A percentile compares a stretch with the other conserved stretches of the same genome.
These are phyloP conservation scores for Microbotryum saponariae DNA, from an alignment of 1,284 basidiomycete species.

Conservation along the genomic window DNA sequence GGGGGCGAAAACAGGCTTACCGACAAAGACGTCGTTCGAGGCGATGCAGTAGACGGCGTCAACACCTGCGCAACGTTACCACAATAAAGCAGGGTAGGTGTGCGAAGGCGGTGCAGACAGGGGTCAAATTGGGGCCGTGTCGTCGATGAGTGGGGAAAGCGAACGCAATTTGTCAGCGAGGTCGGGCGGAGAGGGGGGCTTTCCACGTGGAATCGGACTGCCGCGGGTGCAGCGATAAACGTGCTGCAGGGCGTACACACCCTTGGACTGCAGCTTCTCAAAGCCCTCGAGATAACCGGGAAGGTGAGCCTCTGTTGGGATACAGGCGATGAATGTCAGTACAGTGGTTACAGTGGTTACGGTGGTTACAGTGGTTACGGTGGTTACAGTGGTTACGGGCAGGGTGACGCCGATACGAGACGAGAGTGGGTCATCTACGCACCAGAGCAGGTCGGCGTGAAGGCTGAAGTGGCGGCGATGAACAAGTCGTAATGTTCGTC, in stretches of 20 bases:
- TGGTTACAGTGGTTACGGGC: slow-evolving; percentile 43
- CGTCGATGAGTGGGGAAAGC: too few relatives aligned
- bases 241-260: slow-evolving; percentile 48
- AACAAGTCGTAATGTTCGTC: background rate
- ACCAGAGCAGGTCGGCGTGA: slow-evolving; percentile 24
- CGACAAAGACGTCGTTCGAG: slow-evolving; percentile 68
- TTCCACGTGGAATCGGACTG: too few relatives aligned
- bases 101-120: too few relatives aligned
- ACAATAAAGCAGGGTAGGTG: slow-evolving; percentile 33
- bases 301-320: slow-evolving; percentile 49
- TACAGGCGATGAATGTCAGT: slow-evolving; percentile 56
- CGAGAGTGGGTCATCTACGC: slow-evolving; percentile 27
- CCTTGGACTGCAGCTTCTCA: slow-evolving; percentile 63
- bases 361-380: slow-evolving; percentile 3
- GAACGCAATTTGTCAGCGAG: too few relatives aligned
- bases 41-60: slow-evolving; percentile 47
- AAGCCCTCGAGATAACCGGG: slow-evolving; percentile 60
- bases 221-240: too few relatives aligned
- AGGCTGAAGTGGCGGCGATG: slow-evolving; percentile 40
- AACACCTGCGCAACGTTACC: slow-evolving; percentile 45
- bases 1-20: slow-evolving; percentile 33
- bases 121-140: too few relatives aligned
- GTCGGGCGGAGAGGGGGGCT: too few relatives aligned
- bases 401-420: background rate
- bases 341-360: slow-evolving; percentile 48